These are phyloP conservation scores for Persicaria maculosa DNA, from an alignment of 148 eudicot genomes.

Conservation along the genomic window DNA sequence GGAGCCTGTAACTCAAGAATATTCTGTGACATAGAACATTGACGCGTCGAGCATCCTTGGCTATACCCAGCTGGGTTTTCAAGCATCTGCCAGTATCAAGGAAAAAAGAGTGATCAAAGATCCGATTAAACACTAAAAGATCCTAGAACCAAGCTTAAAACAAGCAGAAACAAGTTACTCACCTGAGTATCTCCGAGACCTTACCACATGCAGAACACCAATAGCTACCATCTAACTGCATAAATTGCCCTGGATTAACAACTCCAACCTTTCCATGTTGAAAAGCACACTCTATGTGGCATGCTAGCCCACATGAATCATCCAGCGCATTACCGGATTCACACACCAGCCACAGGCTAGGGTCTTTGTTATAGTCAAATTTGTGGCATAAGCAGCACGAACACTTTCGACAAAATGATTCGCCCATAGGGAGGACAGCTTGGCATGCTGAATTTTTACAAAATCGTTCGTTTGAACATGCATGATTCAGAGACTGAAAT, in stretches of 20 bases:
- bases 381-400: slow-evolving; percentile 93
- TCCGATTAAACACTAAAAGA: neutral
- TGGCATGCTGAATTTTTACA: slow-evolving; percentile 78
- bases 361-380: slow-evolving; percentile 90
- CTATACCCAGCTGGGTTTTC: slow-evolving; percentile 81
- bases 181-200: slow-evolving; percentile 82
- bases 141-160: neutral
- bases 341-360: slow-evolving; percentile 93
- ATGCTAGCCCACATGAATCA: slow-evolving; percentile 68
- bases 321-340: slow-evolving; percentile 42
- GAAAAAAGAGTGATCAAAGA: neutral
- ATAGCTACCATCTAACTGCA: slow-evolving; percentile 85
- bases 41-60: slow-evolving; percentile 80
- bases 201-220: slow-evolving; percentile 91
- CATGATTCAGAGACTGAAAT: slow-evolving; percentile 17
- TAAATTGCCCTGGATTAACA: slow-evolving; percentile 61
- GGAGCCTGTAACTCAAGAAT: slow-evolving; percentile 65
- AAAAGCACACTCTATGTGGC: slow-evolving; percentile 90
- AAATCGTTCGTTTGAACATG: slow-evolving; percentile 30
- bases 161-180: slow-evolving; percentile 26
- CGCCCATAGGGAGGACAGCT: slow-evolving; percentile 43
- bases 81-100: slow-evolving; percentile 47
- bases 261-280: slow-evolving; percentile 61
- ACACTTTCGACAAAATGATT: slow-evolving; percentile 80
- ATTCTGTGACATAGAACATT: slow-evolving; percentile 76